A percentile compares a stretch with the other conserved stretches of the same genome.
Conservation (phyloP, 1,139 yeast species). For the Yamadazyma blattariae region DNA sequence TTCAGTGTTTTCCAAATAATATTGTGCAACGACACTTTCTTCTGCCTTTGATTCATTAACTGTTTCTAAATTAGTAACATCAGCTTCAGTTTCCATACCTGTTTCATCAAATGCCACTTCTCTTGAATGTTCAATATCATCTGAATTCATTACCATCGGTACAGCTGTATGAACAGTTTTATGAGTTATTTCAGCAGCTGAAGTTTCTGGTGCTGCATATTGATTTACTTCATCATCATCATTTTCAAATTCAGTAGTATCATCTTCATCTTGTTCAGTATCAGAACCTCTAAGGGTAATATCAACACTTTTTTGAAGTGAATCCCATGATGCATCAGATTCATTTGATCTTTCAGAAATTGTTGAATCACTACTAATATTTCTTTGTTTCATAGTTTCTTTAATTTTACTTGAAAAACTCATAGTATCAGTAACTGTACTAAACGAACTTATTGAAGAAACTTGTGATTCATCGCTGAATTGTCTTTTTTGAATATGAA, state of each 20-base stretch:
- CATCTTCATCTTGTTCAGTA: slow-evolving; percentile 6
- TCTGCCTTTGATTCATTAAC: slow-evolving; percentile 2
- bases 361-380: slow-evolving; percentile 7
- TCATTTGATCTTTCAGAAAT: slow-evolving; percentile 7
- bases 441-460: slow-evolving; percentile 38
- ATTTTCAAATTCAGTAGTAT: slow-evolving; percentile 1
- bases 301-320: slow-evolving; percentile 34
- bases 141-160: not conserved
- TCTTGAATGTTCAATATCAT: slow-evolving; percentile 3
- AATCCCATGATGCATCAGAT: slow-evolving; percentile 29
- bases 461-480: slow-evolving; percentile 40
- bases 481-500: slow-evolving; percentile 27
- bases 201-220: not conserved
- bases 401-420: slow-evolving; percentile 14
- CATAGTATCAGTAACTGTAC: slow-evolving; percentile 34
- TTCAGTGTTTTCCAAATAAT: not conserved
- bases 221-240: not conserved
- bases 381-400: slow-evolving; percentile 3
- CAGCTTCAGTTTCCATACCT: slow-evolving; percentile 1
- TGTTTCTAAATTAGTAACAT: slow-evolving; percentile 10
- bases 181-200: slow-evolving; percentile 1
- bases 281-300: slow-evolving; percentile 18
- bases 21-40: not conserved
- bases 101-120: slow-evolving; percentile 3
- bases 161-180: slow-evolving; percentile 1